phyloP scores from a whole-genome alignment of 352 stramenopile genomes.

The Phytophthora pinifolia region DNA sequence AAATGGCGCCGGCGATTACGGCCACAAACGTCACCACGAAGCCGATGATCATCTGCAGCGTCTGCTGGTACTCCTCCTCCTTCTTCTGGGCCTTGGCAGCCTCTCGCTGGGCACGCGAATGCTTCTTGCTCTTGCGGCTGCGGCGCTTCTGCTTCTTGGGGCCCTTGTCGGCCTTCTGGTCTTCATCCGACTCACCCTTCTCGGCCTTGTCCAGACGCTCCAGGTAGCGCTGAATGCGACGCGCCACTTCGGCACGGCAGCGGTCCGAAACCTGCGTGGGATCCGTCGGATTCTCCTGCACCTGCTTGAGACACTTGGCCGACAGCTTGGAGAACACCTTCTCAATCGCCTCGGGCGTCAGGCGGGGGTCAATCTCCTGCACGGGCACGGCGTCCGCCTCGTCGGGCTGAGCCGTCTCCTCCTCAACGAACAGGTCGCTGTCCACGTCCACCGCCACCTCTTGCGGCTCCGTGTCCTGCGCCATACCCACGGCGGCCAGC shows the following conservation, averaged over 20 bases:
- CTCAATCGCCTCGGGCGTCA: slow-evolving; percentile 64
- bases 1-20: slow-evolving; percentile 52
- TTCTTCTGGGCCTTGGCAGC: slow-evolving; percentile 61
- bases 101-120: slow-evolving; percentile 50
- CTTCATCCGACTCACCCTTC: slow-evolving; percentile 32
- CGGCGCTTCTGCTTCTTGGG: slow-evolving; percentile 49
- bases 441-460: slow-evolving; percentile 40
- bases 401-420: slow-evolving; percentile 37
- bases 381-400: slow-evolving; percentile 17
- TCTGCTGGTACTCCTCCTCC: slow-evolving; percentile 65
- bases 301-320: slow-evolving; percentile 68
- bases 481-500: slow-evolving; percentile 32
- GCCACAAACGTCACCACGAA: slow-evolving; percentile 73
- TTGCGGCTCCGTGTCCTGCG: slow-evolving; percentile 24
- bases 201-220: slow-evolving; percentile 44
- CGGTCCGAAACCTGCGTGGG: slow-evolving; percentile 62
- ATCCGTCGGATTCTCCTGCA: slow-evolving; percentile 69
- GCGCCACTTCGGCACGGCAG: slow-evolving; percentile 55
- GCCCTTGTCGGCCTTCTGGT: slow-evolving; percentile 31
- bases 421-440: slow-evolving; percentile 40
- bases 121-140: slow-evolving; percentile 72
- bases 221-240: slow-evolving; percentile 67
- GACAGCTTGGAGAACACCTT: slow-evolving; percentile 77
- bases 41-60: slow-evolving; percentile 65
- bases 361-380: slow-evolving; percentile 39